phyloP scores from a whole-genome alignment of 306 rosid species.

The Senna siamea region DNA sequence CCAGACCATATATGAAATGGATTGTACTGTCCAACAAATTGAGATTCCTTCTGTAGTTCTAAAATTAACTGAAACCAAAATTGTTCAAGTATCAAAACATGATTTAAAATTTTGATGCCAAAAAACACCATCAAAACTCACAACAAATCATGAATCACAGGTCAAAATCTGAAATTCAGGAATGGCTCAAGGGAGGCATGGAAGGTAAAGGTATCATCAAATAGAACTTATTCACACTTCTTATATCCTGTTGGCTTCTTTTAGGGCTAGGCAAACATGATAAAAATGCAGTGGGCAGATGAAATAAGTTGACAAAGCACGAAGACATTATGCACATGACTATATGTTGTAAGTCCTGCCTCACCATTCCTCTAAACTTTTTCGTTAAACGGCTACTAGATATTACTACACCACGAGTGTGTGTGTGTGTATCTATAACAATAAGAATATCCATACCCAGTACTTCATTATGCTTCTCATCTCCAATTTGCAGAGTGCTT shows the following conservation, averaged over 20 bases:
- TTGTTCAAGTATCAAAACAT: background rate
- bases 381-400: slow-evolving; percentile 15
- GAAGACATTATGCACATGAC: background rate
- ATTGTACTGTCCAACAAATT: background rate
- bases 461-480: background rate
- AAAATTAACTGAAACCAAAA: background rate
- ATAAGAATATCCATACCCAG: background rate
- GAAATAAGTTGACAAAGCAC: background rate
- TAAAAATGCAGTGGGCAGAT: background rate
- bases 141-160: slow-evolving; percentile 14
- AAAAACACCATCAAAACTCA: background rate
- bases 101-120: background rate
- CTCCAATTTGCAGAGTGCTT: too few relatives aligned
- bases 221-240: background rate
- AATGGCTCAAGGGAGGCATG: background rate
- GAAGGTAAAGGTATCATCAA: background rate
- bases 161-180: background rate
- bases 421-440: background rate
- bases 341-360: background rate
- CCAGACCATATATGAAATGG: background rate
- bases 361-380: background rate
- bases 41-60: background rate
- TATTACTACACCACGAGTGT: background rate
- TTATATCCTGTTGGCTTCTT: background rate
- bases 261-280: background rate